Percentiles rank a stretch among this genome's conserved stretches.
These are phyloP conservation scores for Phytophthora uliginosa DNA, from an alignment of 352 stramenopile species.

Conservation along the genomic window DNA sequence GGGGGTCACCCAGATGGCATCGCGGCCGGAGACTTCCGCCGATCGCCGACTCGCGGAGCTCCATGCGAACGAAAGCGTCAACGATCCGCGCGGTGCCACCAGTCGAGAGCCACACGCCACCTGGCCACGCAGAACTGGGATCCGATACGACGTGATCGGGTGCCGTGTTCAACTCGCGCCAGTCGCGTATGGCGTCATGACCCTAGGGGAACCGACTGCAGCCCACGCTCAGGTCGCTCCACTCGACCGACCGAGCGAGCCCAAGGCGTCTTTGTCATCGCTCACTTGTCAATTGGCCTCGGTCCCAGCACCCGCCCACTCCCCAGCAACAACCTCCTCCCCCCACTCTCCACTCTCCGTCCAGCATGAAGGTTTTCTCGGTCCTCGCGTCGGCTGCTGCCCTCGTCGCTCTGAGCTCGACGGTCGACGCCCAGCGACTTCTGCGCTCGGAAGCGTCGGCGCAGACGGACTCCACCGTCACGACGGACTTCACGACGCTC, in stretches of 20 bases:
- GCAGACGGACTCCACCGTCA: slow-evolving; percentile 22
- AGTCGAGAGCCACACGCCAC: slow-evolving; percentile 22
- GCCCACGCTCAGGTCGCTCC: not conserved
- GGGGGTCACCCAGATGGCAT: slow-evolving; percentile 3
- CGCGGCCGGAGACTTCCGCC: slow-evolving; percentile 10
- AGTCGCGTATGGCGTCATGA: slow-evolving; percentile 5
- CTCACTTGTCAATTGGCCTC: slow-evolving; percentile 26
- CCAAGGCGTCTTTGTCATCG: not conserved
- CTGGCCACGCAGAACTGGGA: slow-evolving; percentile 10
- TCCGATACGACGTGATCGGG: slow-evolving; percentile 17
- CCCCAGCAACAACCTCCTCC: not conserved
- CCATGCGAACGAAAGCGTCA: slow-evolving; percentile 6
- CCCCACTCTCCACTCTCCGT: not conserved
- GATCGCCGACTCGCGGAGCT: slow-evolving; percentile 13
- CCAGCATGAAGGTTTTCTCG: slow-evolving; percentile 26
- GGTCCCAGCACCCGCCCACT: not conserved
- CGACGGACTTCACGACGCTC: slow-evolving; percentile 23
- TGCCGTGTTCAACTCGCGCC: slow-evolving; percentile 12
- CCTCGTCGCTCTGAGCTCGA: slow-evolving; percentile 13
- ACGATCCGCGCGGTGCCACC: slow-evolving; percentile 2
- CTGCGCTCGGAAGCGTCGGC: slow-evolving; percentile 32
- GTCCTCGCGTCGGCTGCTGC: slow-evolving; percentile 10
- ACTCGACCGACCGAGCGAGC: too few relatives aligned
- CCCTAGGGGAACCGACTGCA: not conserved
- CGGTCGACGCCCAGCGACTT: slow-evolving; percentile 24